Base-by-base conservation (phyloP, 306 rosid species). In the Vigna angularis region DNA sequence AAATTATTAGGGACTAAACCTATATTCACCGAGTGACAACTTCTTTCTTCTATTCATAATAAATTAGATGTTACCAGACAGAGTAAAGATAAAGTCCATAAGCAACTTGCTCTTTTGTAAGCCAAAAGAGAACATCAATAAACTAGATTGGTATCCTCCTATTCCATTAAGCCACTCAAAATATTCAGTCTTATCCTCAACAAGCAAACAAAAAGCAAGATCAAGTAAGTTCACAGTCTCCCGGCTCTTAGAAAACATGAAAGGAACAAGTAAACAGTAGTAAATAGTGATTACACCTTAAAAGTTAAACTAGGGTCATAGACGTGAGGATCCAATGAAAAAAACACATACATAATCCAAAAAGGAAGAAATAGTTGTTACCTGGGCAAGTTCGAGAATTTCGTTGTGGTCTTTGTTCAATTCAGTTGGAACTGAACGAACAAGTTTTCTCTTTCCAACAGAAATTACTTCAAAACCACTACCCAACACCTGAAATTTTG, bases 371-470 rank as follows among this genome's bases (percentile, higher is more conserved):
- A 70, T 7, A 70, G 53, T 47, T 69, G 26, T 59, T 83, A 95
- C 99, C 99, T 95, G 99, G 76, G 99, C 97, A 18, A 95, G 97
- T 91, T 95, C 98, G 65, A 95, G 86, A 85, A 95, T 91, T 86
- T 89, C 99, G 48, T 93, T 95, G 83, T 93, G 99, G 82, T 95
- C 99, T 84, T 91, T 95, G 88, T 95, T 95, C 89, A 95, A 85
- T 78, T 95, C 99, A 16, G 98, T 95, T 66, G 99, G 99, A 85
- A 95, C 99, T 9, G 99, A 95, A 62, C 98, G 99, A 34, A 95
- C 91, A 81, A 95, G 97, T 87, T 95, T 93, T 84, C 45, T 91
- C 89, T 88, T 95, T 74, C 98, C 99, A 75, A 95, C 96, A 58
- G 97, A 85, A 84, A 95, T 91, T 32, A 95, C 98, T 85, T 95